Base-by-base conservation (phyloP, 495 filamentous ascomycete genomes). In the Extremus antarcticus region DNA sequence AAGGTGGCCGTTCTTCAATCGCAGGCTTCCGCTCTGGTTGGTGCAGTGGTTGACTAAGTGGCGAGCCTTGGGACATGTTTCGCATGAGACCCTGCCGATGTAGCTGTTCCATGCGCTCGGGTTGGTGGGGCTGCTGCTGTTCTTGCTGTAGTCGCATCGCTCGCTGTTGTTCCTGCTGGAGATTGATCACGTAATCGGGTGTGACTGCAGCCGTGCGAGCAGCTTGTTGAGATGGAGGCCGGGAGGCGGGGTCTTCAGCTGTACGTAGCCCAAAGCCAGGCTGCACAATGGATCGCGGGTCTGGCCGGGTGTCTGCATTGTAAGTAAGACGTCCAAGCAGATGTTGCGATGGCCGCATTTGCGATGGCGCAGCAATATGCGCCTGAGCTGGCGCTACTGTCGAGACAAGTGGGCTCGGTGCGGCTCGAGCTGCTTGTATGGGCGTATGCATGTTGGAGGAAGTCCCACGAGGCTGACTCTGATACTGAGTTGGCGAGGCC, bases 401-500 rank as follows among this genome's bases (percentile, higher is more conserved):
- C 3, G 57, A 23, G 21, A 55, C 19, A 29, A 61, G 61, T 0
- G 65, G 47, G 16, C 61, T 57, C 23, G 58, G 35, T 1, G 54
- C 48, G 21, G 53, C 53, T 11, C 51, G 49, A 21, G 54, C 29
- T 19, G 64, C 58, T 49, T 55, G 49, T 9, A 61, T 49, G 17
- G 56, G 43, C 16, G 61, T 59, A 20, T 65, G 54, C 13, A 61
- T 54, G 9, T 60, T 57, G 19, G 60, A 53, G 21, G 59, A 20
- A 32, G 58, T 59, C 3, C 65, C 57, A 47, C 68, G 54, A 25
- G 59, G 59, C 21, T 57, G 54, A n/a, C 45, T n/a, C 50, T 58
- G 48, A 43, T 54, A 59, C 19, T 58, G 51, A 13, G 64, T 62
- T 43, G 67, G 66, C 21, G 66, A 68, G 3, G 51, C 16, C 32